Base-by-base conservation (phyloP, 441 rosid genomes). In the Populus hybrid region DNA sequence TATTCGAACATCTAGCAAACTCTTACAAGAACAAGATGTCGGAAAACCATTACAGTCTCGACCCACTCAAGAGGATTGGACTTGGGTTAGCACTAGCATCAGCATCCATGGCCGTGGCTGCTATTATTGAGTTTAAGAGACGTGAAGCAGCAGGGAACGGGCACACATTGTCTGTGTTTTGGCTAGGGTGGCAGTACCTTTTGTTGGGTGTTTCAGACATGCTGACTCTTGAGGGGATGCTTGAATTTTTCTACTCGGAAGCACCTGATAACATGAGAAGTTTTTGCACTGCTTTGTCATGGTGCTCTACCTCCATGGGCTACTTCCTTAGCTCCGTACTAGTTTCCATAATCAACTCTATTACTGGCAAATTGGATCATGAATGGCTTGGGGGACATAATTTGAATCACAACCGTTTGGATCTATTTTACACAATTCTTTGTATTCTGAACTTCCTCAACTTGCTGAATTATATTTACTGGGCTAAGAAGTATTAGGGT, bases 161-260 rank as follows among this genome's bases (percentile, higher is more conserved):
- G 24, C 35, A 11, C 5, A 65, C 53, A 28, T 16, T 87, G 63
- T 86, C 91, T 5, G 86, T 89, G 36, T 85, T 87, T 70, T 88
- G 93, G 95, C 79, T 89, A n/a, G 79, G 74, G 57, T 38, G 85
- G 82, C 91, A 88, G 35, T 89, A 81, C 82, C 70, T 88, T 34
- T 64, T 88, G 63, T 81, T 88, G 4, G 90, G 90, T 23, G 65
- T 86, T 64, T 85, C 93, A 0, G 93, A 89, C 75, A 77, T 91
- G 88, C 74, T 89, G 9, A 88, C 95, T 3, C 82, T 91, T 4
- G 89, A 85, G 2, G 95, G 95, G 65, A 86, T 89, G 93, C 84
- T 91, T 0, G 93, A 88, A 83, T 91, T 91, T 42, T 91, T 91
- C 82, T 88, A 87, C 80, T 85, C 82, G 0, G 87, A 85, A 69